Base-by-base conservation (phyloP, 768 basidiomycete genomes). In the Suillus cothurnatus region DNA sequence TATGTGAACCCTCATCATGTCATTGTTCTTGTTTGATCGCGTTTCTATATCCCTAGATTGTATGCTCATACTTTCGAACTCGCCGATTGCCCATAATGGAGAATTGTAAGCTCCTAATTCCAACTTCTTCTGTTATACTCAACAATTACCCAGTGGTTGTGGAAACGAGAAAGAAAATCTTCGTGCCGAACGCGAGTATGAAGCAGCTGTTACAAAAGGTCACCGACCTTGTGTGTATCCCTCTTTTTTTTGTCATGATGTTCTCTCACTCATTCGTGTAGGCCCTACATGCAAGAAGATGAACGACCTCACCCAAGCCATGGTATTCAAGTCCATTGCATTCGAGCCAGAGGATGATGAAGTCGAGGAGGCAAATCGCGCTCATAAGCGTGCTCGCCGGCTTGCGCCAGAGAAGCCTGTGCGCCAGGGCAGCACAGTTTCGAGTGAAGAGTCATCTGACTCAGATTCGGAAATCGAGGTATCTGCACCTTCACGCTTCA, bases 321-420 rank as follows among this genome's bases (percentile, higher is more conserved):
- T 82, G 61, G 76, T 89, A 34, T 95, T 90, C 82, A 81, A 81
- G 53, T 81, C 87, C 1, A 73, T 77, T 2, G 90, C 91, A 0
- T 94, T 95, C 70, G 85, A 90, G 69, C 90, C 92, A 0, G 81
- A 85, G 0, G 81, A 82, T 4, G 84, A 87, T 43, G 89, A 91
- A 63, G 70, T 91, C 11, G 73, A 73, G 17, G 71, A 77, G 6
- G 78, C 82, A 23, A 74, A 76, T 19, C 79, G 78, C n/a, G 72
- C 73, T 9, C 57, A 60, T 28, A 79, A 72, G 66, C 77, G 77
- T 50, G 71, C 64, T 53, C 71, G 62, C 32, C 66, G 61, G 47
- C 66, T 23, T 45, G 60, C 38, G 28, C 57, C 41, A 36, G n/a
- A 34, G 32, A 66, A 70, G 39, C 31, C 41, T 39, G 62, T 26